A percentile compares a stretch with the other conserved stretches of the same genome.
Evolutionary conservation across 305 asterid genomes (phyloP).

Genomic region (Caryopteris hybrid): DNA sequence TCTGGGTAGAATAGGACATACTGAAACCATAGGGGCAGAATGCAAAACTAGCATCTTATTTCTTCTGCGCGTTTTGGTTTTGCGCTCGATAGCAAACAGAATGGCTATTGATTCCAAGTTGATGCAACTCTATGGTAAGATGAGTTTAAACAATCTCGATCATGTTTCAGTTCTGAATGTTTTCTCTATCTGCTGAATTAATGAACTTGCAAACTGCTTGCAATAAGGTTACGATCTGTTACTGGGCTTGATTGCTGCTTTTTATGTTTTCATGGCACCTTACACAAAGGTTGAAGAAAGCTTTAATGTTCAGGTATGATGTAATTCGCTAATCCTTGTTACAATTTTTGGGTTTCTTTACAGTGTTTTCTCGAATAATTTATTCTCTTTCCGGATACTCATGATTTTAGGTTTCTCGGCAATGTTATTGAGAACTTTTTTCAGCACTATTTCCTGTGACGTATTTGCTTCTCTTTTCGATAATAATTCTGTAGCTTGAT

Average conservation of each 20-base stretch:
- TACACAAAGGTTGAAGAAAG: constrained; percentile 98
- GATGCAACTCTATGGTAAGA: constrained; percentile 44
- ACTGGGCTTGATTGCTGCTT: constrained; percentile 76
- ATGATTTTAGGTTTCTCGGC: not conserved
- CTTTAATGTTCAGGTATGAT: constrained; percentile 84
- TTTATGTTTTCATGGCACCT: constrained; percentile 82
- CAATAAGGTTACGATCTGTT: constrained; percentile 75
- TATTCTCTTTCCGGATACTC: not conserved
- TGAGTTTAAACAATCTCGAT: not conserved
- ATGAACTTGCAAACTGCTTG: constrained; percentile 13
- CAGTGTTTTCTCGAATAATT: not conserved
- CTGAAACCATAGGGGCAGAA: not conserved
- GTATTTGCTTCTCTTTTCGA: not conserved
- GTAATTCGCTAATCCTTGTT: not conserved
- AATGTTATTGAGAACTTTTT: not conserved
- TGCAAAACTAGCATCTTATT: not conserved
- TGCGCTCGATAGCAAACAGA: not conserved
- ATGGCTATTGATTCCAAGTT: constrained; percentile 44
- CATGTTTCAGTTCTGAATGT: not conserved
- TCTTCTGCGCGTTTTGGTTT: constrained; percentile 17
- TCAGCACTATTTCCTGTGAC: no score
- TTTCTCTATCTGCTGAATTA: not conserved
- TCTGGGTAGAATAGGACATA: not conserved
- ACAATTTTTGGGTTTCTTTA: not conserved
- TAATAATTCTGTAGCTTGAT: not conserved